Conservation (phyloP, 2,329 filamentous ascomycete species). For the Ophiostoma piceae region DNA sequence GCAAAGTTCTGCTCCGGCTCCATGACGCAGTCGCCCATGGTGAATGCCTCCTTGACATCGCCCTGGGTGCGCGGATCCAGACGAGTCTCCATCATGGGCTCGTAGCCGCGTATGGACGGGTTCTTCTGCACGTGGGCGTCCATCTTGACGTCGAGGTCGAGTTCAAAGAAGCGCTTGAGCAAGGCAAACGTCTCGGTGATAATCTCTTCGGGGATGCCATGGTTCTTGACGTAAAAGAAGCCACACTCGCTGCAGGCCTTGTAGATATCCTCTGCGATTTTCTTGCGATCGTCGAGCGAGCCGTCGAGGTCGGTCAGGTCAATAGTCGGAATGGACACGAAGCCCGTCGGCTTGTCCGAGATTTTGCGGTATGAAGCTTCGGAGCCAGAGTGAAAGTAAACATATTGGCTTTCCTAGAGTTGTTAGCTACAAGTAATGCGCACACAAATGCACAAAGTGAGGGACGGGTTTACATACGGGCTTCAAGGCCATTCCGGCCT, state of each 20-base stretch:
- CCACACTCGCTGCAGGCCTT: conserved; percentile 17
- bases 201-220: conserved; percentile 25
- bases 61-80: conserved; percentile 33
- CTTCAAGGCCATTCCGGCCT: conserved; percentile 6
- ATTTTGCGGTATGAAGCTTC: conserved; percentile 33
- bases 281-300: conserved; percentile 8
- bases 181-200: conserved; percentile 19
- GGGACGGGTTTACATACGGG: not conserved
- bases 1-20: conserved; percentile 36
- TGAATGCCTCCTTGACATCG: conserved; percentile 30
- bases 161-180: conserved; percentile 25
- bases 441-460: not conserved
- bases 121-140: conserved; percentile 37
- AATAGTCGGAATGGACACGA: conserved; percentile 26
- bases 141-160: conserved; percentile 25
- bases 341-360: conserved; percentile 30
- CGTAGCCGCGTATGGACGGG: conserved; percentile 35
- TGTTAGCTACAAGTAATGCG: not conserved
- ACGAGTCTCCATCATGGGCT: conserved; percentile 35
- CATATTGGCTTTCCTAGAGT: conserved; percentile 28
- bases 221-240: conserved; percentile 26
- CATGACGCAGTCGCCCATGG: conserved; percentile 36
- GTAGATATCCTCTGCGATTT: conserved; percentile 6
- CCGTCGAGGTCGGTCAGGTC: conserved; percentile 13
- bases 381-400: conserved; percentile 34